Conservation (phyloP, 345 rosid species). For the Lepidium africanum region DNA sequence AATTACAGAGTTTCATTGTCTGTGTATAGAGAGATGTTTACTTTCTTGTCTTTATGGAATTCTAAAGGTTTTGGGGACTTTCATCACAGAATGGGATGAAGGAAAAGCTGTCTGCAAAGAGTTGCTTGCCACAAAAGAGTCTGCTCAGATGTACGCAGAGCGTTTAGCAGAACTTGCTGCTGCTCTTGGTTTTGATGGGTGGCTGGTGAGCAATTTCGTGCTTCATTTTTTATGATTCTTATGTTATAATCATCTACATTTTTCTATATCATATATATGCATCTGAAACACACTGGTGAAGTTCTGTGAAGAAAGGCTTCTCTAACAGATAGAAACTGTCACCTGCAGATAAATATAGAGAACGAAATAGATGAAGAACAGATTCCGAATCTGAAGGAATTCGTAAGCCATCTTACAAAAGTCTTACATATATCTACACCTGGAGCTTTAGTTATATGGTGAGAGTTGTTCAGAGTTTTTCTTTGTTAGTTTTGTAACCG, state of each 20-base stretch:
- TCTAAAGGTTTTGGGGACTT: conserved; percentile 70
- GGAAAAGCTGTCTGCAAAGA: conserved; percentile 52
- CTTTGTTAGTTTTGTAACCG: background rate
- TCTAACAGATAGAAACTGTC: background rate
- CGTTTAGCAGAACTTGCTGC: conserved; percentile 62
- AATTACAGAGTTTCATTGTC: background rate
- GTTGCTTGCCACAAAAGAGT: conserved; percentile 59
- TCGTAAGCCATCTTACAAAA: conserved; percentile 60
- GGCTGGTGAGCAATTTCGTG: conserved; percentile 52
- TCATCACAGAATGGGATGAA: conserved; percentile 78
- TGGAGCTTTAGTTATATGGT: conserved; percentile 83
- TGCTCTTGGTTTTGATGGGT: conserved; percentile 75
- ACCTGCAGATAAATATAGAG: conserved; percentile 72
- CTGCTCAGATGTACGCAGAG: conserved; percentile 62
- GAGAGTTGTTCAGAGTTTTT: conserved; percentile 19
- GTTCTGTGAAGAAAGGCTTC: background rate
- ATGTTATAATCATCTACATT: background rate
- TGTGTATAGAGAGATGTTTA: background rate
- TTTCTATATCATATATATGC: background rate
- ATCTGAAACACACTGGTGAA: background rate
- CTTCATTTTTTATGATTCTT: background rate
- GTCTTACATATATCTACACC: conserved; percentile 59
- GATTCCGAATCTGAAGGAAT: conserved; percentile 57
- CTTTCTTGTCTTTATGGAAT: conserved; percentile 18
- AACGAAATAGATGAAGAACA: conserved; percentile 37